Conservation (phyloP, 768 basidiomycete species). For the Collybiopsis luxurians region DNA sequence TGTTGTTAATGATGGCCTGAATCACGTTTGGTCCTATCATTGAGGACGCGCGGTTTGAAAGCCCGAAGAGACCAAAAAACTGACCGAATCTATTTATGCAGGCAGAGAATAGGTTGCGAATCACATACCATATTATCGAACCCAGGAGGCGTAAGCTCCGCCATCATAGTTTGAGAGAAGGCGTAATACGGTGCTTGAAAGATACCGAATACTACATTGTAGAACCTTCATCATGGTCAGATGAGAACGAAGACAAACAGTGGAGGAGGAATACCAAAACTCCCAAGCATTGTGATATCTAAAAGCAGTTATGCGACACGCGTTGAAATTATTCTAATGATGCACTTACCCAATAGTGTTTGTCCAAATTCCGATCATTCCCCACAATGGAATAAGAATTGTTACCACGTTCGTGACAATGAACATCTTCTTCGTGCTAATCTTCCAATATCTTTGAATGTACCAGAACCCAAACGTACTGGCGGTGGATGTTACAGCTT, state of each 20-base stretch:
- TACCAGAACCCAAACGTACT: constrained; percentile 69
- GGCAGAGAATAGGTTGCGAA: neutral
- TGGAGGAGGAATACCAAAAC: constrained; percentile 58
- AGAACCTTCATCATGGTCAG: constrained; percentile 46
- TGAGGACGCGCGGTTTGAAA: constrained; percentile 82
- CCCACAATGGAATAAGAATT: constrained; percentile 80
- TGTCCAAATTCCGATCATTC: constrained; percentile 86
- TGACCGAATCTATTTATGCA: constrained; percentile 20
- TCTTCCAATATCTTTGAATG: constrained; percentile 75
- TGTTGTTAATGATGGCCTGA: constrained; percentile 73
- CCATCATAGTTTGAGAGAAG: constrained; percentile 86
- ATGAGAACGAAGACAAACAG: neutral
- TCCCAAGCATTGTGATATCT: constrained; percentile 84
- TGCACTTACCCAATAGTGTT: constrained; percentile 58
- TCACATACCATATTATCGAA: constrained; percentile 72
- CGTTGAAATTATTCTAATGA: too few species aligned
- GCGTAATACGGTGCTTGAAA: constrained; percentile 90
- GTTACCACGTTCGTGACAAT: constrained; percentile 74
- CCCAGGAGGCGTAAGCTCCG: constrained; percentile 82
- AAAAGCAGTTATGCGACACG: neutral
- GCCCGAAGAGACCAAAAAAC: constrained; percentile 87
- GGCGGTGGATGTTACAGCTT: constrained; percentile 68
- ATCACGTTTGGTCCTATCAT: constrained; percentile 88
- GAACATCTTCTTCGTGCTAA: constrained; percentile 83
- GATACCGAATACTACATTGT: constrained; percentile 76